Conservation (phyloP, 208 protist genomes). For the Leptomonas seymouri region DNA sequence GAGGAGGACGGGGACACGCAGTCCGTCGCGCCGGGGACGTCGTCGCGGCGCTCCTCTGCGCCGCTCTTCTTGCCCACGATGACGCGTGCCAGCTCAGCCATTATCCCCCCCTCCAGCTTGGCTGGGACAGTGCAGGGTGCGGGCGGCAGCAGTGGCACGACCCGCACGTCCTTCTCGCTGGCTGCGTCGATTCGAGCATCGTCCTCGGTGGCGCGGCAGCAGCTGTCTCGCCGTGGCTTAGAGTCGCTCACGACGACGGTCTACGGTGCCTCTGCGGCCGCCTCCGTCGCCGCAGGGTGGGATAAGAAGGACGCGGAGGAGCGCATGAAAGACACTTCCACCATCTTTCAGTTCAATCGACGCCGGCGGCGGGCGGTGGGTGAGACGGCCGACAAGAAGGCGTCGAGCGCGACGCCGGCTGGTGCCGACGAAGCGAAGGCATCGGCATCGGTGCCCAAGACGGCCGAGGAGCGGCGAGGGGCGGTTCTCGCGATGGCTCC, state of each 20-base stretch:
- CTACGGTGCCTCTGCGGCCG: constrained; percentile 84
- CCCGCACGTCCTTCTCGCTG: constrained; percentile 60
- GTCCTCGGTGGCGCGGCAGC: constrained; percentile 64
- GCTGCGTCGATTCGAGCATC: constrained; percentile 80
- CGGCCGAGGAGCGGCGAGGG: constrained; percentile 25
- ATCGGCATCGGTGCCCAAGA: constrained; percentile 2
- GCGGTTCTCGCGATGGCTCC: constrained; percentile 28
- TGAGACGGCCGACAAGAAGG: constrained; percentile 3
- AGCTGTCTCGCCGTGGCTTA: constrained; percentile 63
- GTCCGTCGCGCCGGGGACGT: constrained; percentile 71
- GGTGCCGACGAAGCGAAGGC: constrained; percentile 16
- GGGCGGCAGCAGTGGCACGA: constrained; percentile 19
- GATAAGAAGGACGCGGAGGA: constrained; percentile 51
- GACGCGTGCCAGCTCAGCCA: constrained; percentile 84
- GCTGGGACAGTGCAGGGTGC: constrained; percentile 46
- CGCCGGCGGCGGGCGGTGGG: constrained; percentile 10
- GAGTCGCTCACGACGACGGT: constrained; percentile 77
- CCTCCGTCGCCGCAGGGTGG: constrained; percentile 70
- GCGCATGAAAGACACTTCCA: constrained; percentile 62
- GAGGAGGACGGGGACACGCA: constrained; percentile 84
- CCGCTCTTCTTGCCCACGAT: constrained; percentile 76
- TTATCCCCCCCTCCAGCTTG: constrained; percentile 72
- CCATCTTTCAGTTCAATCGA: constrained; percentile 82
- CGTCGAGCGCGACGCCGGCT: not conserved
- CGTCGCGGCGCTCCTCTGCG: constrained; percentile 34